phyloP scores from a whole-genome alignment of 768 basidiomycete species.

The Paxillus rubicundulus region DNA sequence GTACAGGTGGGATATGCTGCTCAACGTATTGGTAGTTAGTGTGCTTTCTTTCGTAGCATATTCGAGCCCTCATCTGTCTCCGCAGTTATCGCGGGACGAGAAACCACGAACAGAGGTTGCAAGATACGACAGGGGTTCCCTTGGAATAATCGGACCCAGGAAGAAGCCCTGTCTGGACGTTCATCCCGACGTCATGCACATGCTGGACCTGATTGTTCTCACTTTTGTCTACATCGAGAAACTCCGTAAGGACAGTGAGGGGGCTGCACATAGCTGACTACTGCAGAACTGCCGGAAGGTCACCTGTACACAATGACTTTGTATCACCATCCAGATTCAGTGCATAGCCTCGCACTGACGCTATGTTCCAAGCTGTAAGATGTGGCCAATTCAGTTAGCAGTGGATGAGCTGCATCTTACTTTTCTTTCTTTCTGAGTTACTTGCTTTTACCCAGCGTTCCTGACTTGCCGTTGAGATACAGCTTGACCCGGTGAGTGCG shows the following conservation, averaged over 20 bases:
- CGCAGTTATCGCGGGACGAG: slow-evolving; percentile 22
- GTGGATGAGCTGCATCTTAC: too few species aligned
- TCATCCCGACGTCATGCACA: slow-evolving; percentile 17
- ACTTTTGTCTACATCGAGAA: slow-evolving; percentile 35
- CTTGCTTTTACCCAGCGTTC: too few species aligned
- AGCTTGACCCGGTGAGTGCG: too few species aligned
- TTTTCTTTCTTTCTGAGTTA: too few species aligned
- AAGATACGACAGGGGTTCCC: slow-evolving; percentile 17
- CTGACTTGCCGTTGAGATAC: too few species aligned
- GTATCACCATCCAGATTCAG: too few species aligned
- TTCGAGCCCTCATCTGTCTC: neutral
- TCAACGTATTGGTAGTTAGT: slow-evolving; percentile 14
- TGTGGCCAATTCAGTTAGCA: too few species aligned
- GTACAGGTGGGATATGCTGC: slow-evolving; percentile 35
- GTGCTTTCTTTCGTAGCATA: neutral
- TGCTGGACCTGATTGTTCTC: slow-evolving; percentile 28
- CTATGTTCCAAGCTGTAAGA: too few species aligned
- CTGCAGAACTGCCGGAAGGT: too few species aligned
- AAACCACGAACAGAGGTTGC: slow-evolving; percentile 12
- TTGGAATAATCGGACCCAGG: slow-evolving; percentile 20
- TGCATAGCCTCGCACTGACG: too few species aligned
- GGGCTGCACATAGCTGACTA: neutral
- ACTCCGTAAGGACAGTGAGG: slow-evolving; percentile 25
- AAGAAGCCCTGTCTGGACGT: slow-evolving; percentile 19
- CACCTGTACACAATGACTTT: too few species aligned